Conservation (phyloP, 495 filamentous ascomycete genomes). For the Rhizodiscina lignyota region DNA sequence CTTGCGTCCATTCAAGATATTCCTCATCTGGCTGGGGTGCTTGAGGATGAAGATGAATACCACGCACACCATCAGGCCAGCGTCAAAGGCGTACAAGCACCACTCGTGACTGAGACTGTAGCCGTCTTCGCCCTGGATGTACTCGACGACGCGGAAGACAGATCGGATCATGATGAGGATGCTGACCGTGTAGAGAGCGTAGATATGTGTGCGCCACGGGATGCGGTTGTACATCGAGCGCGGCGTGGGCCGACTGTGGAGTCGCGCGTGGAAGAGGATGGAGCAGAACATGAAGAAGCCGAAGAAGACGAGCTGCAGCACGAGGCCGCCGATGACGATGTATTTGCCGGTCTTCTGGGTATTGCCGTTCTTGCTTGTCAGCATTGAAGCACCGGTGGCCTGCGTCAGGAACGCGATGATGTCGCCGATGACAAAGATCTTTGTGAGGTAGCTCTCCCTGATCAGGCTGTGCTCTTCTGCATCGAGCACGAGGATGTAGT, state of each 20-base stretch:
- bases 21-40: no score
- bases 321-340: neutral
- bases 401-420: neutral
- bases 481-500: neutral
- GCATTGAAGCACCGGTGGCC: neutral
- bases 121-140: slow-evolving; percentile 12
- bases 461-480: neutral
- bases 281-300: slow-evolving; percentile 10
- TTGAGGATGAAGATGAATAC: no score
- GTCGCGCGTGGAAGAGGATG: slow-evolving; percentile 5
- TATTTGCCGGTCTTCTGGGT: neutral
- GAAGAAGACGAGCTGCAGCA: slow-evolving; percentile 5
- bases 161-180: slow-evolving; percentile 24
- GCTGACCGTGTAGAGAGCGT: slow-evolving; percentile 24
- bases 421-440: neutral
- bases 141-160: slow-evolving; percentile 28
- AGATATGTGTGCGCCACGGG: slow-evolving; percentile 19
- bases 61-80: neutral
- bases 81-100: slow-evolving; percentile 1
- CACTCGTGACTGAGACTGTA: slow-evolving; percentile 9
- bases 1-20: no score
- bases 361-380: neutral
- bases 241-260: slow-evolving; percentile 4
- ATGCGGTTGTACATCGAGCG: slow-evolving; percentile 1
- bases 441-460: neutral